Percentiles rank a stretch among this genome's conserved stretches.
Conservation (phyloP, 495 filamentous ascomycete genomes). For the Penicillium canescens region DNA sequence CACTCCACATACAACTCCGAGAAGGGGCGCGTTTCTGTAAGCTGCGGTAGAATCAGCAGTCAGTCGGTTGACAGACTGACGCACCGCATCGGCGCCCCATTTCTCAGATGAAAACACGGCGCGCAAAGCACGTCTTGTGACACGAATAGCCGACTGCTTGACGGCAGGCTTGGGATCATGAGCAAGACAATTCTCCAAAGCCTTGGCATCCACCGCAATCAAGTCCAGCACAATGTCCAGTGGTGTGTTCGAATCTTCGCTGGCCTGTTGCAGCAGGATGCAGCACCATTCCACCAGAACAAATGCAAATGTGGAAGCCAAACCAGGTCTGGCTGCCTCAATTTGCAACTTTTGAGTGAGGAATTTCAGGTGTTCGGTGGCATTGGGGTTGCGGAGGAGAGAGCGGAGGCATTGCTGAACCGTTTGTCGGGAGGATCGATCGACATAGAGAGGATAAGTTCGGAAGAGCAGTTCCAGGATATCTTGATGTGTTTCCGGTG, state of each 20-base stretch:
- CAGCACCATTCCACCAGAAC: slow-evolving; percentile 91
- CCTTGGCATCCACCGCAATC: slow-evolving; percentile 60
- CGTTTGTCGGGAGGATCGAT: slow-evolving; percentile 78
- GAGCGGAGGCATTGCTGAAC: slow-evolving; percentile 73
- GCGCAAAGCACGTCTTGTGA: slow-evolving; percentile 72
- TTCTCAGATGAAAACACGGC: slow-evolving; percentile 61
- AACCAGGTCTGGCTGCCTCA: slow-evolving; percentile 71
- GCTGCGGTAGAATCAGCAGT: slow-evolving; percentile 60
- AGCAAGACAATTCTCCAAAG: slow-evolving; percentile 74
- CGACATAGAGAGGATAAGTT: slow-evolving; percentile 84
- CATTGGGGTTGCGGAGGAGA: slow-evolving; percentile 55
- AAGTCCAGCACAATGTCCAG: slow-evolving; percentile 66
- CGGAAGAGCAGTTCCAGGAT: slow-evolving; percentile 73
- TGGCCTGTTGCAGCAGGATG: slow-evolving; percentile 64
- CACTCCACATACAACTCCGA: slow-evolving; percentile 86
- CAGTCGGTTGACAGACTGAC: slow-evolving; percentile 62
- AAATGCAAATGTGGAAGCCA: slow-evolving; percentile 79
- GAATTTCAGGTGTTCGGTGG: slow-evolving; percentile 53
- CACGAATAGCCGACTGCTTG: slow-evolving; percentile 64
- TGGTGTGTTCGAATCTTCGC: slow-evolving; percentile 54
- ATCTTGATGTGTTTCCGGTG: slow-evolving; percentile 33
- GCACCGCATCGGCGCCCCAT: slow-evolving; percentile 59
- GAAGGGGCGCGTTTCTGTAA: slow-evolving; percentile 67
- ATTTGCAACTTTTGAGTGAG: slow-evolving; percentile 56
- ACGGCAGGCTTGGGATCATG: slow-evolving; percentile 57